These are phyloP conservation scores for Solanum hybrid DNA, from an alignment of 305 asterid species.

Conservation along the genomic window DNA sequence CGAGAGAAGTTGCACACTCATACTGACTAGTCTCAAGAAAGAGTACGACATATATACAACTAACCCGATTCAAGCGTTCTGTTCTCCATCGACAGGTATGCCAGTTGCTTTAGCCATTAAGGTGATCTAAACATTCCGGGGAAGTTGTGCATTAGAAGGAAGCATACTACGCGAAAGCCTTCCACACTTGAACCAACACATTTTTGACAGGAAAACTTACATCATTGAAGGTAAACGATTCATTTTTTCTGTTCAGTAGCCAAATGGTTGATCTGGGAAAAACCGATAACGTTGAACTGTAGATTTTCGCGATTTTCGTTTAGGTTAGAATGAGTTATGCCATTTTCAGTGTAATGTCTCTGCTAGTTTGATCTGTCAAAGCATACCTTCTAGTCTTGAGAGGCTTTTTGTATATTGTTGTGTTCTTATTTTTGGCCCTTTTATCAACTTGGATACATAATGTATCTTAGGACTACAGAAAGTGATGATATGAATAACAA, in stretches of 20 bases:
- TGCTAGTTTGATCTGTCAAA: background rate
- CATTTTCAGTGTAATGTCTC: background rate
- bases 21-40: slow-evolving; percentile 1
- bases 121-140: background rate
- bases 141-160: background rate
- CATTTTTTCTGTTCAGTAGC: background rate
- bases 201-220: background rate
- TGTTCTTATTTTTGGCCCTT: background rate
- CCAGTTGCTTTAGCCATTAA: background rate
- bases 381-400: background rate
- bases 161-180: background rate
- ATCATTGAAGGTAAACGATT: background rate
- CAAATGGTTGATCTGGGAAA: background rate
- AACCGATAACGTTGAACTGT: background rate
- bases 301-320: background rate
- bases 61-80: background rate
- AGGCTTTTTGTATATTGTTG: background rate
- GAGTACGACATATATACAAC: background rate
- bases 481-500: background rate
- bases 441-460: background rate
- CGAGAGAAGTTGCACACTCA: slow-evolving; percentile 18
- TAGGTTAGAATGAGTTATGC: no score
- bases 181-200: background rate
- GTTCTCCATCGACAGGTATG: background rate
- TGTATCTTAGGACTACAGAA: background rate